A percentile compares a stretch with the other conserved stretches of the same genome.
phyloP scores from a whole-genome alignment of 2,329 filamentous ascomycete species.

The Penicillium crustosum region DNA sequence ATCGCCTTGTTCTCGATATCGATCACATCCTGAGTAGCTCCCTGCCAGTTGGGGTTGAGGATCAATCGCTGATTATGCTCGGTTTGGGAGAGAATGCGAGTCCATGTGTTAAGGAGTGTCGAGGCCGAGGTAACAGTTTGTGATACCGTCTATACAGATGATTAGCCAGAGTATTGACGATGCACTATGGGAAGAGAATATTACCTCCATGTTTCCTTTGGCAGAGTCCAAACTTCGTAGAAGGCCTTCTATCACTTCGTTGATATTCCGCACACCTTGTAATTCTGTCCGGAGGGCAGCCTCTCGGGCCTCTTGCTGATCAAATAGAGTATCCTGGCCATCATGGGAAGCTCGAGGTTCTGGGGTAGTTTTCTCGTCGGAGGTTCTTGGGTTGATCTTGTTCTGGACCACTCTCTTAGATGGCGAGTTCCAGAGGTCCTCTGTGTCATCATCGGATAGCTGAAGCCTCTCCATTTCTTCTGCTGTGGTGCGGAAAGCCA shows the following conservation, averaged over 20 bases:
- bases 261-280: constrained; percentile 79
- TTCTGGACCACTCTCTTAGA: constrained; percentile 40
- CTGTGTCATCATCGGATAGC: constrained; percentile 56
- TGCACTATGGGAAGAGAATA: neutral
- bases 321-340: constrained; percentile 55
- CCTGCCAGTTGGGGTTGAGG: constrained; percentile 84
- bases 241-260: constrained; percentile 73
- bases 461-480: constrained; percentile 54
- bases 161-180: neutral
- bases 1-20: constrained; percentile 80
- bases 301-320: constrained; percentile 68
- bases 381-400: constrained; percentile 30
- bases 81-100: constrained; percentile 90
- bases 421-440: constrained; percentile 60
- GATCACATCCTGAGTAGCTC: constrained; percentile 79
- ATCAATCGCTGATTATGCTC: constrained; percentile 95
- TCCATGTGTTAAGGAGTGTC: constrained; percentile 90
- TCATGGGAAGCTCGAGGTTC: constrained; percentile 42
- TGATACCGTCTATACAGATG: constrained; percentile 66
- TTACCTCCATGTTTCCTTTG: constrained; percentile 52
- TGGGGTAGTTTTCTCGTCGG: constrained; percentile 36
- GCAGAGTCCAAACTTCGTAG: constrained; percentile 48
- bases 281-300: constrained; percentile 74
- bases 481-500: constrained; percentile 40
- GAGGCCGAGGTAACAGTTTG: constrained; percentile 84